Evolutionary conservation across 805 yeast species (phyloP).

Genomic region (Torulaspora maleeae): DNA sequence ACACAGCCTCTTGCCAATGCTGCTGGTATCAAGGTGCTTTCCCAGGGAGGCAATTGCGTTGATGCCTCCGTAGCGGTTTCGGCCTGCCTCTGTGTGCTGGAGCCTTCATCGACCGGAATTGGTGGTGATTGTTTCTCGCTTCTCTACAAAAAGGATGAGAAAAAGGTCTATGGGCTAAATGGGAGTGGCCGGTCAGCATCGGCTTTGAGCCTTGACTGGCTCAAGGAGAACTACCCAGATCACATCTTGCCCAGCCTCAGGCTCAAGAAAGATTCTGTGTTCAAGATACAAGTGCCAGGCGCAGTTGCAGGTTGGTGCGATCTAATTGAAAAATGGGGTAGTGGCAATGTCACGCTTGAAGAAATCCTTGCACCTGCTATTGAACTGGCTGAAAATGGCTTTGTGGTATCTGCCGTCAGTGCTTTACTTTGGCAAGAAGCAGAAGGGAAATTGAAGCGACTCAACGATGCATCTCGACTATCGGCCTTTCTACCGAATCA

Average conservation of each 20-base stretch:
- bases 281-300: slow-evolving; percentile 53
- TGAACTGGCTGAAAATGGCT: slow-evolving; percentile 64
- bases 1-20: slow-evolving; percentile 74
- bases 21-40: slow-evolving; percentile 63
- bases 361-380: slow-evolving; percentile 63
- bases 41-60: slow-evolving; percentile 68
- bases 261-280: slow-evolving; percentile 5
- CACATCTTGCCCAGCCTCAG: slow-evolving; percentile 5
- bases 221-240: slow-evolving; percentile 36
- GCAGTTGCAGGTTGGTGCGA: slow-evolving; percentile 78
- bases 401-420: slow-evolving; percentile 57
- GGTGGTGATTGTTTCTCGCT: slow-evolving; percentile 68
- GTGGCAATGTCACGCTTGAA: slow-evolving; percentile 54
- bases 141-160: slow-evolving; percentile 47
- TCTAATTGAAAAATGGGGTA: slow-evolving; percentile 65
- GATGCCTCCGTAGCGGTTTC: slow-evolving; percentile 61
- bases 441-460: slow-evolving; percentile 25
- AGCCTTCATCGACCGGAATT: slow-evolving; percentile 59
- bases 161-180: slow-evolving; percentile 60
- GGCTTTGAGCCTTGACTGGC: slow-evolving; percentile 40
- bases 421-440: slow-evolving; percentile 48
- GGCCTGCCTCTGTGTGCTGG: slow-evolving; percentile 51
- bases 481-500: slow-evolving; percentile 38
- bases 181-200: slow-evolving; percentile 72
- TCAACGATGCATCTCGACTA: slow-evolving; percentile 4